A percentile compares a stretch with the other conserved stretches of the same genome.
phyloP scores from a whole-genome alignment of 305 asterid genomes.

The Monarda citriodora region DNA sequence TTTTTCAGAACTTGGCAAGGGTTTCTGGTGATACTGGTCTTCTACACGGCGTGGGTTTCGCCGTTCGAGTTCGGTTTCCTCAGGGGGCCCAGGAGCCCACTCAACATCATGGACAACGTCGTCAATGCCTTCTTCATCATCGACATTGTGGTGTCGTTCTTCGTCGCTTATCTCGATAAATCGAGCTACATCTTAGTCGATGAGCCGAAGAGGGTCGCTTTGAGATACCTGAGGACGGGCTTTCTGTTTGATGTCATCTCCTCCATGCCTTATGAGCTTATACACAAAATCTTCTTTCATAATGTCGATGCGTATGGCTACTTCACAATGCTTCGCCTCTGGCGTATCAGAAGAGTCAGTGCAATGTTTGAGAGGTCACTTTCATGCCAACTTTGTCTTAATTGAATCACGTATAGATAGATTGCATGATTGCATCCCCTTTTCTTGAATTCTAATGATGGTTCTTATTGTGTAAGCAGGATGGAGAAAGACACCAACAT shows the following conservation, averaged over 20 bases:
- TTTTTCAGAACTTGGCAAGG: slow-evolving; percentile 66
- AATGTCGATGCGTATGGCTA: slow-evolving; percentile 13
- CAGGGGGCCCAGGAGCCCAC: slow-evolving; percentile 31
- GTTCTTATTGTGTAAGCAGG: slow-evolving; percentile 30
- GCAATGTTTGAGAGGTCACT: slow-evolving; percentile 25
- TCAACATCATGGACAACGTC: slow-evolving; percentile 52
- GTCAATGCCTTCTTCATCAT: slow-evolving; percentile 60
- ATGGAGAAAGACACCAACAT: slow-evolving; percentile 72
- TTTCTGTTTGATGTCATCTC: slow-evolving; percentile 63
- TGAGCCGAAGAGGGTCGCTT: slow-evolving; percentile 43
- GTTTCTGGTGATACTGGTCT: slow-evolving; percentile 57
- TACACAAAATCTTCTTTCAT: slow-evolving; percentile 25
- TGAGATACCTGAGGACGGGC: slow-evolving; percentile 53
- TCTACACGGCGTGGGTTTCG: slow-evolving; percentile 94
- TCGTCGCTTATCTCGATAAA: slow-evolving; percentile 77
- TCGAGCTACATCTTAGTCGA: slow-evolving; percentile 52
- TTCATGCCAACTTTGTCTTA: background rate
- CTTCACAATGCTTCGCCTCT: slow-evolving; percentile 31
- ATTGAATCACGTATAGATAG: background rate
- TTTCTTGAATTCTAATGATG: background rate
- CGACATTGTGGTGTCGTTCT: slow-evolving; percentile 70
- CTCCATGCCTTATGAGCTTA: slow-evolving; percentile 61
- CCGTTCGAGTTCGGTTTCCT: slow-evolving; percentile 88
- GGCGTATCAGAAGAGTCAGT: slow-evolving; percentile 35
- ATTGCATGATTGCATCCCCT: background rate